A percentile compares a stretch with the other conserved stretches of the same genome.
Evolutionary conservation across 371 early-diverging fungal species (phyloP).

Genomic region (Mortierella sp.): DNA sequence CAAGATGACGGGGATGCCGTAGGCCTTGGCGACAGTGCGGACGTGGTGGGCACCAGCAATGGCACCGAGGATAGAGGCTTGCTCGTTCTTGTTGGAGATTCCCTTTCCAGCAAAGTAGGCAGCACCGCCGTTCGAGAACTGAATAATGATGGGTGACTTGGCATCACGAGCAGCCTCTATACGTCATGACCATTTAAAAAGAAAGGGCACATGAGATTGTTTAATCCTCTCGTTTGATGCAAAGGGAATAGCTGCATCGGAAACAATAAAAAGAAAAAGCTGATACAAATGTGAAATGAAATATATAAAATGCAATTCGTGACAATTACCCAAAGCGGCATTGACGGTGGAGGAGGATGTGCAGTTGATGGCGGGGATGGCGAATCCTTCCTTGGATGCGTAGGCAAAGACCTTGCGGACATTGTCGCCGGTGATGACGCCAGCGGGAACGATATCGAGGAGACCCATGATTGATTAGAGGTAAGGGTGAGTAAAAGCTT

Average conservation of each 20-base stretch:
- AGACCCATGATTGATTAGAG: conserved; percentile 71
- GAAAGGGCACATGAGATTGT: background rate
- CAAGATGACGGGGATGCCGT: conserved; percentile 89
- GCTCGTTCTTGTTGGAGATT: conserved; percentile 86
- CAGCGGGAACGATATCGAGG: conserved; percentile 87
- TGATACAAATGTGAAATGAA: background rate
- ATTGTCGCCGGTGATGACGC: conserved; percentile 91
- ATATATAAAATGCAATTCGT: background rate
- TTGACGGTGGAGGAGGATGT: conserved; percentile 92
- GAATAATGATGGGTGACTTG: conserved; percentile 92
- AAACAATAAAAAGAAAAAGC: background rate
- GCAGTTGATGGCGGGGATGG: conserved; percentile 96
- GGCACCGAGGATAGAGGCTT: conserved; percentile 89
- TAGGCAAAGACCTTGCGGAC: conserved; percentile 88
- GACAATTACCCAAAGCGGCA: conserved; percentile 74
- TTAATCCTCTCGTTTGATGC: background rate
- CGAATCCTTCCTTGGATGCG: conserved; percentile 85
- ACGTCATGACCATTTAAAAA: background rate
- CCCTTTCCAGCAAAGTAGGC: conserved; percentile 94
- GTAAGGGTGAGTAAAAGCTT: background rate
- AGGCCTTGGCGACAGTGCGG: conserved; percentile 87
- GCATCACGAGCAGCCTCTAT: conserved; percentile 90
- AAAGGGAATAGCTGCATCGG: background rate
- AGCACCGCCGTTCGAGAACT: conserved; percentile 93
- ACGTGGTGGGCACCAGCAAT: conserved; percentile 92